These are phyloP conservation scores for Globisporangium takayamanum DNA, from an alignment of 352 stramenopile genomes.

Conservation along the genomic window DNA sequence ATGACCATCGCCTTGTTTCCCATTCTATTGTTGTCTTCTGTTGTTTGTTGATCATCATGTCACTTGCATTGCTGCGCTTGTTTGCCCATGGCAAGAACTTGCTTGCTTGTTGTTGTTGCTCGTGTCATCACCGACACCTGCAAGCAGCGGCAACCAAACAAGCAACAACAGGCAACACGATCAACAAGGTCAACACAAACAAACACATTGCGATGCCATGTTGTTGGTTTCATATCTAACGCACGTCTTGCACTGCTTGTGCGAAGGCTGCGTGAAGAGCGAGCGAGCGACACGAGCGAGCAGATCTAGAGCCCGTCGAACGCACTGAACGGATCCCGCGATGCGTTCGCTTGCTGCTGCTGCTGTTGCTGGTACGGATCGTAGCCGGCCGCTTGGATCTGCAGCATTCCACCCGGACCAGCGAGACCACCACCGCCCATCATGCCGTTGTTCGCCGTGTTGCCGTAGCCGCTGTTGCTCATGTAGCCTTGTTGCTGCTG, in stretches of 20 bases:
- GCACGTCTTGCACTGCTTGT: too few species aligned
- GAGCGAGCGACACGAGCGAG: background rate
- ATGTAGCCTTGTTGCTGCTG: constrained; percentile 38
- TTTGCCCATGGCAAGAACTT: too few species aligned
- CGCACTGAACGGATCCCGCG: constrained; percentile 66
- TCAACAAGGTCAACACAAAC: too few species aligned
- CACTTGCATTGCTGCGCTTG: too few species aligned
- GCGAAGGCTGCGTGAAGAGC: background rate
- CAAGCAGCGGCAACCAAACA: too few species aligned
- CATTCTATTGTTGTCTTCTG: background rate
- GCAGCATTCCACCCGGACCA: constrained; percentile 55
- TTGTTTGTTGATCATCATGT: too few species aligned
- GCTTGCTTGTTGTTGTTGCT: too few species aligned
- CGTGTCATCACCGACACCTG: too few species aligned
- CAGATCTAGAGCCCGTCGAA: constrained; percentile 64
- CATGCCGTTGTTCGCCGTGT: constrained; percentile 16
- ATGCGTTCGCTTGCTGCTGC: constrained; percentile 21
- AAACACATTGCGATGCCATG: too few species aligned
- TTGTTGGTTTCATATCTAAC: too few species aligned
- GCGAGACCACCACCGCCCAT: constrained; percentile 32
- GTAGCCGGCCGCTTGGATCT: constrained; percentile 58
- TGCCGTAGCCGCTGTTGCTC: constrained; percentile 27
- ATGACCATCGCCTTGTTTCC: background rate
- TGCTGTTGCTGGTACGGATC: constrained; percentile 47
- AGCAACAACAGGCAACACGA: too few species aligned